Conservation (phyloP, 352 stramenopile genomes). For the Detonula confervacea region DNA sequence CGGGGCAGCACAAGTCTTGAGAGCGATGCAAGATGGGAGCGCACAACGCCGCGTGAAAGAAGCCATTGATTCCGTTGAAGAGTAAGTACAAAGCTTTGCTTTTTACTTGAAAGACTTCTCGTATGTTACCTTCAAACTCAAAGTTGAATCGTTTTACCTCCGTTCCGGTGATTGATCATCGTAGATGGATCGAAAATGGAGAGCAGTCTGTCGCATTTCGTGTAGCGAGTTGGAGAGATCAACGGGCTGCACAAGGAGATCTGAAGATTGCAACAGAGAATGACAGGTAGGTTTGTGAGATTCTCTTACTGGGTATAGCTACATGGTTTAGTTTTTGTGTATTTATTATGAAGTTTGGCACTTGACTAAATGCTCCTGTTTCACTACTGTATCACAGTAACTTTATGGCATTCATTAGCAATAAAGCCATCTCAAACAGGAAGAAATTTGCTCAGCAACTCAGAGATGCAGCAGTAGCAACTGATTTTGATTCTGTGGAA, state of each 20-base stretch:
- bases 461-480: slow-evolving; percentile 55
- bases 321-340: too few relatives aligned
- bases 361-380: too few relatives aligned
- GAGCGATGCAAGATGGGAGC: slow-evolving; percentile 82
- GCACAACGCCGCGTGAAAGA: slow-evolving; percentile 73
- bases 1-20: slow-evolving; percentile 80
- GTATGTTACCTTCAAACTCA: too few relatives aligned
- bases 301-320: not conserved
- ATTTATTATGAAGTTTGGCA: too few relatives aligned
- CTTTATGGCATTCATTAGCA: slow-evolving; percentile 85
- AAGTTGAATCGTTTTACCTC: too few relatives aligned
- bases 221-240: slow-evolving; percentile 80
- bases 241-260: slow-evolving; percentile 80
- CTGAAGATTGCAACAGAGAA: slow-evolving; percentile 82
- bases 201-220: slow-evolving; percentile 84
- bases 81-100: too few relatives aligned
- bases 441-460: slow-evolving; percentile 81
- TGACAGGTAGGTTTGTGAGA: slow-evolving; percentile 27
- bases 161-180: too few relatives aligned
- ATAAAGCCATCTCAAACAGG: slow-evolving; percentile 83
- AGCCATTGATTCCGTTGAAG: slow-evolving; percentile 76
- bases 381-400: too few relatives aligned
- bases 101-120: too few relatives aligned
- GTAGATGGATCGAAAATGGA: slow-evolving; percentile 79
- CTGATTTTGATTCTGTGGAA: slow-evolving; percentile 73